Conservation (phyloP, 345 rosid genomes). For the Capsella bursapastoris region DNA sequence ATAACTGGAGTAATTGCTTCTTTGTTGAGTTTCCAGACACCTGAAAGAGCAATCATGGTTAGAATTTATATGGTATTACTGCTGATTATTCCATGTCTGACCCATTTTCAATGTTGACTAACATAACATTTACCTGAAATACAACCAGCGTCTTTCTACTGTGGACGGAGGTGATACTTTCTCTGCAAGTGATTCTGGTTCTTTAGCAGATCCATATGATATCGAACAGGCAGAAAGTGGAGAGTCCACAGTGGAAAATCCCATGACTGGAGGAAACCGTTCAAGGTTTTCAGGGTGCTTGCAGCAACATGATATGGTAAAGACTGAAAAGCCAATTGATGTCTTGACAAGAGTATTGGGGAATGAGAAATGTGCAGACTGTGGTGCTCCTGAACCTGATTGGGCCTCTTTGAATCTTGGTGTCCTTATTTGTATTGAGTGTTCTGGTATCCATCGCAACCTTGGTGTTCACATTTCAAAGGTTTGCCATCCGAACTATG, state of each 20-base stretch:
- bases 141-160: slow-evolving; percentile 56
- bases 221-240: slow-evolving; percentile 50
- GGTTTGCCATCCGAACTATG: slow-evolving; percentile 48
- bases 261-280: slow-evolving; percentile 52
- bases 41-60: slow-evolving; percentile 59
- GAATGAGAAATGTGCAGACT: slow-evolving; percentile 78
- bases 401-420: slow-evolving; percentile 89
- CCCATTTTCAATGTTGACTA: background rate
- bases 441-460: slow-evolving; percentile 84
- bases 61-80: slow-evolving; percentile 4
- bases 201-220: slow-evolving; percentile 53
- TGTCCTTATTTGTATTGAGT: slow-evolving; percentile 74
- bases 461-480: slow-evolving; percentile 86
- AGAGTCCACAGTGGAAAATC: slow-evolving; percentile 45
- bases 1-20: slow-evolving; percentile 80
- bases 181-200: slow-evolving; percentile 55
- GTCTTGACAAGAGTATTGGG: slow-evolving; percentile 64
- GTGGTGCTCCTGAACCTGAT: slow-evolving; percentile 81
- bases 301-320: slow-evolving; percentile 50
- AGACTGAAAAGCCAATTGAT: slow-evolving; percentile 68
- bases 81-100: slow-evolving; percentile 30
- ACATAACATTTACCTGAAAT: slow-evolving; percentile 28
- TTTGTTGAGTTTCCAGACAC: slow-evolving; percentile 64
- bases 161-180: slow-evolving; percentile 52
- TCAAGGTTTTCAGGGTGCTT: slow-evolving; percentile 51